These are phyloP conservation scores for Pseudogymnoascus sp. DNA, from an alignment of 2,329 filamentous ascomycete genomes.

Conservation along the genomic window DNA sequence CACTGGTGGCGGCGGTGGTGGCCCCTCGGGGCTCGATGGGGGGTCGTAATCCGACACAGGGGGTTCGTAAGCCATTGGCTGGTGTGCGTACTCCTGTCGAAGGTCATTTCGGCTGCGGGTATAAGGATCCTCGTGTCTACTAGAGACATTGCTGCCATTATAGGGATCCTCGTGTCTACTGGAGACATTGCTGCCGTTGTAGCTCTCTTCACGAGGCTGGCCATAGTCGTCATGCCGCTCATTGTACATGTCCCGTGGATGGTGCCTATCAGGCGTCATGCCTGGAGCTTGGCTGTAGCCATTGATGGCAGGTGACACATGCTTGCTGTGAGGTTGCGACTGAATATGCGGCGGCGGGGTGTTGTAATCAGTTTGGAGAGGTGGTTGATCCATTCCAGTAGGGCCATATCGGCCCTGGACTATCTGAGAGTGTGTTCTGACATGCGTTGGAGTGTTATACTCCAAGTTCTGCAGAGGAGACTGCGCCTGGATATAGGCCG, in stretches of 20 bases:
- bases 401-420: not conserved
- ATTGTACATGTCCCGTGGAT: not conserved
- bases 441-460: slow-evolving; percentile 22
- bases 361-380: not conserved
- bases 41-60: slow-evolving; percentile 23
- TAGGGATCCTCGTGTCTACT: not conserved
- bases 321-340: slow-evolving; percentile 15
- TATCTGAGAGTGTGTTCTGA: not conserved
- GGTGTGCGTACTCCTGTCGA: slow-evolving; percentile 19
- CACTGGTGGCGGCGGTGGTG: slow-evolving; percentile 27
- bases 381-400: not conserved
- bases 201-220: not conserved
- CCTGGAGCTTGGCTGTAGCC: not conserved
- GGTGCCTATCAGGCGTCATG: not conserved
- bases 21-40: slow-evolving; percentile 26
- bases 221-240: not conserved
- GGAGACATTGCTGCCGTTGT: not conserved
- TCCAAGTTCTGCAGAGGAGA: slow-evolving; percentile 47
- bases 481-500: slow-evolving; percentile 39
- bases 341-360: slow-evolving; percentile 11
- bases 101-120: slow-evolving; percentile 12
- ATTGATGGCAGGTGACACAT: not conserved
- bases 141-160: not conserved
- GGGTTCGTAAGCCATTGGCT: slow-evolving; percentile 22
- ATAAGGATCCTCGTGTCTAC: not conserved